phyloP scores from a whole-genome alignment of 2,329 filamentous ascomycete species.

The Botrytis tulipae region DNA sequence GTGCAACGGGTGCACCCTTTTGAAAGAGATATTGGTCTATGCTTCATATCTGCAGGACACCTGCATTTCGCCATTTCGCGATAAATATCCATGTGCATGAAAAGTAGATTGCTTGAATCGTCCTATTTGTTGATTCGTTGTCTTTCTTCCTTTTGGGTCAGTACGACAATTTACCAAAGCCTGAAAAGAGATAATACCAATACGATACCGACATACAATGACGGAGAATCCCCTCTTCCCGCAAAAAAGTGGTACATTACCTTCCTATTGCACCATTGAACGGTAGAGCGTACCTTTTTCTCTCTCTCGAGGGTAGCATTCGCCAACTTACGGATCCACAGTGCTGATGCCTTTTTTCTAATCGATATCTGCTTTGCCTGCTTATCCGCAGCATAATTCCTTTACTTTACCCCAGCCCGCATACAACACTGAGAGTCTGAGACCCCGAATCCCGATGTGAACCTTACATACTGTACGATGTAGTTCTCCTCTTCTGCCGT shows the following conservation, averaged over 20 bases:
- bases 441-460: conserved; percentile 4
- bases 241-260: not conserved
- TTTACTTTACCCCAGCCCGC: conserved; percentile 13
- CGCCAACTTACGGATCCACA: conserved; percentile 5
- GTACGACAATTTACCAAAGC: not conserved
- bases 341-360: not conserved
- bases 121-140: not conserved
- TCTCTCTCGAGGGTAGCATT: conserved; percentile 8
- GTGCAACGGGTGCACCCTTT: conserved; percentile 3
- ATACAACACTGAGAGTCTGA: not conserved
- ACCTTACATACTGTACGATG: conserved; percentile 12
- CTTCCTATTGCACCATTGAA: conserved; percentile 19
- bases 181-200: not conserved
- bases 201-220: not conserved
- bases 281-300: conserved; percentile 18
- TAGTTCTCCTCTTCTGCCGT: conserved; percentile 6
- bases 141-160: not conserved
- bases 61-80: conserved; percentile 16
- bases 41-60: conserved; percentile 21
- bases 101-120: not conserved
- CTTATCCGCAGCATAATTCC: conserved; percentile 7
- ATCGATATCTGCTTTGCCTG: conserved; percentile 18
- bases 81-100: conserved; percentile 20
- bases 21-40: conserved; percentile 17
- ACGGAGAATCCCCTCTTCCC: not conserved